Percentiles rank a stretch among this genome's conserved stretches.
Conservation (phyloP, 441 rosid species). For the Erodium trifolium region DNA sequence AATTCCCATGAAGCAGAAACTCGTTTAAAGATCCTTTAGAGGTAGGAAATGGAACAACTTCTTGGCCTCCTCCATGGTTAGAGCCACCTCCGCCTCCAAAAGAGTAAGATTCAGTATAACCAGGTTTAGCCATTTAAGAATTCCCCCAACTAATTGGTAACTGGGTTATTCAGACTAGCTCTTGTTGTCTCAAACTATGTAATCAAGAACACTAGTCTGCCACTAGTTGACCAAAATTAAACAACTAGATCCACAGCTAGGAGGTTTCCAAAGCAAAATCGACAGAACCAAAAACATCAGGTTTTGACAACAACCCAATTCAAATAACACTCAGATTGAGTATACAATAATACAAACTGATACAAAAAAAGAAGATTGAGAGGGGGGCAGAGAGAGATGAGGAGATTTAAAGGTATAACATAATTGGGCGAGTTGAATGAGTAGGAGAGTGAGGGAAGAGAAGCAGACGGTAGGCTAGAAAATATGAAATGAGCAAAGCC, state of each 20-base stretch:
- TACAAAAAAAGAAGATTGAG: not conserved
- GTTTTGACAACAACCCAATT: not conserved
- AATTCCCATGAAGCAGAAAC: slow-evolving; percentile 61
- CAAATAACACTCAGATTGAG: not conserved
- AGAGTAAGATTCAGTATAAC: too few species aligned
- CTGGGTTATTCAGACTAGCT: too few species aligned
- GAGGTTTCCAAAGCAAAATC: not conserved
- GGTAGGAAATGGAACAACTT: too few species aligned
- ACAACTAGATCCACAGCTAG: slow-evolving; percentile 4
- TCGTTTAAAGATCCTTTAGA: too few species aligned
- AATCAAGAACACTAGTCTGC: too few species aligned
- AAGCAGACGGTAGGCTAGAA: not conserved
- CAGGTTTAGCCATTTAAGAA: too few species aligned
- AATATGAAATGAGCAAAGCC: not conserved
- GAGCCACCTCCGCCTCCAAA: too few species aligned
- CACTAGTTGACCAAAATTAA: not conserved
- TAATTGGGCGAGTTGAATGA: not conserved
- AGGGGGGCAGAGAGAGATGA: not conserved
- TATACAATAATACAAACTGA: not conserved
- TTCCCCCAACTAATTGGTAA: too few species aligned
- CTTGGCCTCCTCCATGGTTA: too few species aligned
- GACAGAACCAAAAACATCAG: not conserved
- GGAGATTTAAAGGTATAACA: not conserved
- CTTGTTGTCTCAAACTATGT: too few species aligned
- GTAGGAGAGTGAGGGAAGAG: not conserved